Evolutionary conservation across 306 rosid species (phyloP), one percentile per base, ranked within the genome.

Genomic region (Prunus padus): DNA sequence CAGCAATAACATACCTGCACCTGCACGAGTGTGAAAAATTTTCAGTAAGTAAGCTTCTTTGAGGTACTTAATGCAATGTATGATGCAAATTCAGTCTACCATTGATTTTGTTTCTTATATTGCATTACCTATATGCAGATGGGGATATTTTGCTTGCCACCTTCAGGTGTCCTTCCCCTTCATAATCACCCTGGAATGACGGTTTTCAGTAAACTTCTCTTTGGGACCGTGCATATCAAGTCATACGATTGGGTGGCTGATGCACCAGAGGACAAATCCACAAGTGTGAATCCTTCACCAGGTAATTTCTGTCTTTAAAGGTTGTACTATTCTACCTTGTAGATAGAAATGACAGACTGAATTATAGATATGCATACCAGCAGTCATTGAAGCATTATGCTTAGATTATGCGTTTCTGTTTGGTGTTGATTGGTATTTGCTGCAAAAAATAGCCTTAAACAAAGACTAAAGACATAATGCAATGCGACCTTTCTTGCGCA

Each of bases 101-200:
- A 4, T 61, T 45, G 66, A 50, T 25, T 54, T 71, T 52, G 52
- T 65, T 65, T 45, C 47, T 70, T 64, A 65, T 71, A 9, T 60
- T 51, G 47, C n/a, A 44, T 19, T 69, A 20, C 55, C 51, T 50
- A 18, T 42, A 23, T 73, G 79, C 87, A 95, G 99, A 92, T 95
- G 89, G 97, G 98, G 47, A 89, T 95, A 78, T 95, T 92, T 78
- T 95, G 97, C 84, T 79, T 95, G 84, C 99, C 99, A 25, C 97
- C 98, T n/a, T 89, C 91, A 11, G 97, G 97, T 42, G 91, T 92
- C 65, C 76, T 95, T 67, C 99, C 99, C 30, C 97, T 95, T 59
- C 99, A 95, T 73, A 95, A 95, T 72, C 99, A 95, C 76, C 99
- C 99, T 4, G 98, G 91, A 62, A 95, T 95, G 99, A 95, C 99